phyloP scores from a whole-genome alignment of 2,329 filamentous ascomycete genomes.

The Claviceps humidiphila region DNA sequence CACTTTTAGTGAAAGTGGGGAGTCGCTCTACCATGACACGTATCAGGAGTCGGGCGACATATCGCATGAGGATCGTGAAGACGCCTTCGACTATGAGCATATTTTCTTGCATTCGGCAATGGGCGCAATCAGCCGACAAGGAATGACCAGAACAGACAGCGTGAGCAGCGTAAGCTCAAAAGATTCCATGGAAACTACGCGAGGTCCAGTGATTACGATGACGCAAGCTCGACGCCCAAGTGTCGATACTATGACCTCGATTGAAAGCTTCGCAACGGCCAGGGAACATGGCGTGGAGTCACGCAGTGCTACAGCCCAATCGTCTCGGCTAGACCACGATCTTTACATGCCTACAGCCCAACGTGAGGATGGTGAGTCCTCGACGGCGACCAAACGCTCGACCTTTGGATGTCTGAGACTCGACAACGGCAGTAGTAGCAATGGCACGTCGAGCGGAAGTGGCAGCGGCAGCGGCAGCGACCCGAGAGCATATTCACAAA shows the following conservation, averaged over 20 bases:
- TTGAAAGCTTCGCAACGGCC: slow-evolving; percentile 44
- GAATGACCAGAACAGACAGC: slow-evolving; percentile 22
- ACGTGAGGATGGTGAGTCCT: slow-evolving; percentile 6
- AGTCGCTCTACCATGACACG: slow-evolving; percentile 50
- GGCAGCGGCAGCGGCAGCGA: slow-evolving; percentile 12
- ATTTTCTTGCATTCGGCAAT: slow-evolving; percentile 91
- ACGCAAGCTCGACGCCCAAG: slow-evolving; percentile 29
- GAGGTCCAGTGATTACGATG: slow-evolving; percentile 24
- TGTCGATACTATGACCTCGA: slow-evolving; percentile 34
- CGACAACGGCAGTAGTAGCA: slow-evolving; percentile 4
- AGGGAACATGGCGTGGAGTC: slow-evolving; percentile 32
- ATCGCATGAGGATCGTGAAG: slow-evolving; percentile 83
- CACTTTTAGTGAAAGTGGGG: slow-evolving; percentile 47
- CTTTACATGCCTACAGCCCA: slow-evolving; percentile 11
- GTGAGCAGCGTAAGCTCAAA: slow-evolving; percentile 43
- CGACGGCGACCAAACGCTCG: slow-evolving; percentile 11
- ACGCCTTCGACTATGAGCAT: slow-evolving; percentile 93
- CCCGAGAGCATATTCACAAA: slow-evolving; percentile 9
- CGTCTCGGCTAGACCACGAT: slow-evolving; percentile 9
- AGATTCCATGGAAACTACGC: slow-evolving; percentile 48
- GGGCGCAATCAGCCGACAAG: slow-evolving; percentile 51
- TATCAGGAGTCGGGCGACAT: slow-evolving; percentile 37
- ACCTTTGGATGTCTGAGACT: slow-evolving; percentile 11
- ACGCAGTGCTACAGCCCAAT: slow-evolving; percentile 17
- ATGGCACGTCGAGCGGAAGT: slow-evolving; percentile 8